Evolutionary conservation across 305 asterid species (phyloP).

Genomic region (Striga hermonthica): DNA sequence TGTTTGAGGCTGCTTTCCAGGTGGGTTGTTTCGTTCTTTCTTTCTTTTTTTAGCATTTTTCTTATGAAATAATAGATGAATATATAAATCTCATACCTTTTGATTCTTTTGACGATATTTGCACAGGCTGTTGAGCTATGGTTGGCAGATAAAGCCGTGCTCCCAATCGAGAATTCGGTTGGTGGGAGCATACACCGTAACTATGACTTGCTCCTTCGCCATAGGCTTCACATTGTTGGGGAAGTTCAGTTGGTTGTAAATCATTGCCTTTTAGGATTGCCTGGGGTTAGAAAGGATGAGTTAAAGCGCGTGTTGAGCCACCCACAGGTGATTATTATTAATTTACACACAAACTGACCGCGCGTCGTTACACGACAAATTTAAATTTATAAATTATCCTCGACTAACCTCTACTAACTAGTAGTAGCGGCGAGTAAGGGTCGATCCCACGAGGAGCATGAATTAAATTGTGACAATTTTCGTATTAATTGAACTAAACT

Average conservation of each 20-base stretch:
- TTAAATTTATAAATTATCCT: too few relatives aligned
- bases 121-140: constrained; percentile 84
- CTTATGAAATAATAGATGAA: not conserved
- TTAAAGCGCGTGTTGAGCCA: constrained; percentile 71
- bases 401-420: too few relatives aligned
- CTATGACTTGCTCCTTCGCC: constrained; percentile 74
- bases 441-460: too few relatives aligned
- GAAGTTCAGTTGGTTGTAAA: constrained; percentile 69
- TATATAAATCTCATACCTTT: not conserved
- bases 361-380: too few relatives aligned
- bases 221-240: constrained; percentile 83
- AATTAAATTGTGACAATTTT: too few relatives aligned
- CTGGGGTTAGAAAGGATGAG: constrained; percentile 72
- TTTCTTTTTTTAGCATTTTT: constrained; percentile 5
- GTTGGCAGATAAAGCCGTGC: constrained; percentile 87
- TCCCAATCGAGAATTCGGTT: constrained; percentile 83
- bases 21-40: constrained; percentile 42
- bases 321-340: constrained; percentile 57
- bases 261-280: constrained; percentile 81
- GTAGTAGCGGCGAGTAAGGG: too few relatives aligned
- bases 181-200: constrained; percentile 90
- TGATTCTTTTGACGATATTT: not conserved
- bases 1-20: constrained; percentile 73
- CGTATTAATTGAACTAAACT: too few relatives aligned
- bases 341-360: too few relatives aligned